These are phyloP conservation scores for Malus asiatica DNA, from an alignment of 306 rosid species.

Conservation along the genomic window DNA sequence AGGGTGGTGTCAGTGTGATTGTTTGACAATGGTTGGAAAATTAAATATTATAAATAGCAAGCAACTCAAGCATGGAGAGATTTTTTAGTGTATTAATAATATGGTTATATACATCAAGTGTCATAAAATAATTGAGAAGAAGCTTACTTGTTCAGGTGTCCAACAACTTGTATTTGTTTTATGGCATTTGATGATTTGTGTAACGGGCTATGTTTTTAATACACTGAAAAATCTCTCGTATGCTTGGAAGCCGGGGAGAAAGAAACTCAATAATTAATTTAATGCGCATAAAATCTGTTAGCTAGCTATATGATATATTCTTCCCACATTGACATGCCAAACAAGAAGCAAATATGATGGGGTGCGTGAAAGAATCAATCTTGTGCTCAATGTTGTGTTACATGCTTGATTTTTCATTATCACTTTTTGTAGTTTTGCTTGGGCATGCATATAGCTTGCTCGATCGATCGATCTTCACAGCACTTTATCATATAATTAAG, in stretches of 20 bases:
- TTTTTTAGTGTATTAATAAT: too few relatives aligned
- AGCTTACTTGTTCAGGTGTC: too few relatives aligned
- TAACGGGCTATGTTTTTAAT: too few relatives aligned
- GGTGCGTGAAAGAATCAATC: conserved; percentile 44
- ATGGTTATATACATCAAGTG: accelerated
- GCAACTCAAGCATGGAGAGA: neutral
- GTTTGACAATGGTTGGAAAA: neutral
- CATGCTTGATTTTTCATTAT: too few relatives aligned
- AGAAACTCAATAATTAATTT: too few relatives aligned
- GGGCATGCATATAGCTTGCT: neutral
- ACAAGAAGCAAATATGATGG: conserved; percentile 46
- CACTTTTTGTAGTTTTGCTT: neutral
- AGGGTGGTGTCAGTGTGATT: neutral
- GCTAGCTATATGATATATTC: conserved; percentile 1
- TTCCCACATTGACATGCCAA: conserved; percentile 8
- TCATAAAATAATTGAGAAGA: too few relatives aligned
- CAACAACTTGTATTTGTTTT: too few relatives aligned
- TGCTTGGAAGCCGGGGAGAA: too few relatives aligned
- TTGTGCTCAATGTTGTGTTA: neutral
- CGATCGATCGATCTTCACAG: neutral
- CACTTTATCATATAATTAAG: neutral
- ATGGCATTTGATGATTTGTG: too few relatives aligned
- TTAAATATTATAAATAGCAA: neutral
- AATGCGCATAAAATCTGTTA: conserved; percentile 32
- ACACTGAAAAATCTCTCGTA: too few relatives aligned